Conservation (phyloP, 2,329 filamentous ascomycete genomes). For the Colletotrichum sp. region DNA sequence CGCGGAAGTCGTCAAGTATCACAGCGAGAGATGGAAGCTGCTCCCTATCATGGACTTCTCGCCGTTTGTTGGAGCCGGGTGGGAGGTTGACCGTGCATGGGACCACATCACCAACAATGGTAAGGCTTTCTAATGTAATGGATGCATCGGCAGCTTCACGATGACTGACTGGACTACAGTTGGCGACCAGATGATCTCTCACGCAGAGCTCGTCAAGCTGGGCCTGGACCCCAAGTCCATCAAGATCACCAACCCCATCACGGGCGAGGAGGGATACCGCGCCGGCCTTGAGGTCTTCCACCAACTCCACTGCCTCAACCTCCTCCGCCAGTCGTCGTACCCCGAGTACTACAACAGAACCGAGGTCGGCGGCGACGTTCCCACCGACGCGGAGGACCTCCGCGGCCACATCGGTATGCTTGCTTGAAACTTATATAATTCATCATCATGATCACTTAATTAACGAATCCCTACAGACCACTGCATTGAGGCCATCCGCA, state of each 20-base stretch:
- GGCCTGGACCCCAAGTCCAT: conserved; percentile 57
- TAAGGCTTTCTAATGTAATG: conserved; percentile 19
- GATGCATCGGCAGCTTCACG: fast-evolving
- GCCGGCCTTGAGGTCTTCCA: conserved; percentile 65
- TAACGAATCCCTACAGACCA: conserved; percentile 41
- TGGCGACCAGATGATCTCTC: conserved; percentile 64
- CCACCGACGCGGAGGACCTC: conserved; percentile 44
- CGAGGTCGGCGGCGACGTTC: conserved; percentile 52
- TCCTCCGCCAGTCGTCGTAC: conserved; percentile 52
- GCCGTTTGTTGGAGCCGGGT: conserved; percentile 59
- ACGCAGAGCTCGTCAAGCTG: conserved; percentile 56
- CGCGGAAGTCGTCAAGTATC: conserved; percentile 50
- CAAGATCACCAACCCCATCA: conserved; percentile 59
- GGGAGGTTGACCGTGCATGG: conserved; percentile 63
- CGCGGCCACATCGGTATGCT: conserved; percentile 45
- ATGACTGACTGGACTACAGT: conserved; percentile 38
- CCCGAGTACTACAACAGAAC: conserved; percentile 50
- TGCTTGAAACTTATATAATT: background rate
- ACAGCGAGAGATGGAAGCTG: conserved; percentile 54
- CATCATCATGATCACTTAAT: background rate
- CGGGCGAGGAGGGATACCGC: conserved; percentile 63
- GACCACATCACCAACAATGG: conserved; percentile 54
- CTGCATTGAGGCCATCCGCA: conserved; percentile 57
- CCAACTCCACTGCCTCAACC: conserved; percentile 56
- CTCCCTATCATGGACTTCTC: conserved; percentile 48